Percentiles rank a stretch among this genome's conserved stretches.
Evolutionary conservation across 2,329 filamentous ascomycete genomes (phyloP).

Genomic region (Diplodia sapinea): DNA sequence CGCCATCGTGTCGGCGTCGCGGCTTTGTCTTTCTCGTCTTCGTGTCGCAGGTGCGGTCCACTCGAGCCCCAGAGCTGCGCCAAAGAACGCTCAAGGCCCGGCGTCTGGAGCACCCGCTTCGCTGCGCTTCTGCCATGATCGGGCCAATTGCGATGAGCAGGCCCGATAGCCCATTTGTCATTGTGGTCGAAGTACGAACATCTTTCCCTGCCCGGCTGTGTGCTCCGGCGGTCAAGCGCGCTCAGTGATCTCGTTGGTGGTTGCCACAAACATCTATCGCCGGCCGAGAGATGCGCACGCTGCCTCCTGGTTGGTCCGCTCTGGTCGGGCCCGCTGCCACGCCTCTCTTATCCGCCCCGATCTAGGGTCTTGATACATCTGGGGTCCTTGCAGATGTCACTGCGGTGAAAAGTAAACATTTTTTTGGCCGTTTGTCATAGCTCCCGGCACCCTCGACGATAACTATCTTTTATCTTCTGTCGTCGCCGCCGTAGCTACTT

Average conservation of each 20-base stretch:
- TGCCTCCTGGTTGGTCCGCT: slow-evolving; percentile 7
- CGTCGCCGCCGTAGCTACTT: slow-evolving; percentile 5
- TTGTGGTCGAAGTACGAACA: background rate
- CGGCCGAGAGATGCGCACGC: background rate
- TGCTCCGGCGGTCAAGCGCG: slow-evolving; percentile 9
- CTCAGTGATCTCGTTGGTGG: slow-evolving; percentile 1
- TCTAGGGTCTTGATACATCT: slow-evolving; percentile 19
- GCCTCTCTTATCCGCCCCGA: background rate
- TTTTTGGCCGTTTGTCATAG: slow-evolving; percentile 27
- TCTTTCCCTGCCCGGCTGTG: slow-evolving; percentile 13
- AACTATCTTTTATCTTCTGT: slow-evolving; percentile 22
- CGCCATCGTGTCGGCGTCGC: background rate
- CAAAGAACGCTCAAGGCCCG: background rate
- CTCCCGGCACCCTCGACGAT: slow-evolving; percentile 4
- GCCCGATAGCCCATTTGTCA: slow-evolving; percentile 28
- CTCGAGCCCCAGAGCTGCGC: slow-evolving; percentile 5
- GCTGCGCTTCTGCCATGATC: slow-evolving; percentile 8
- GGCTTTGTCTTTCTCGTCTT: background rate
- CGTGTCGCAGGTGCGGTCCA: slow-evolving; percentile 19
- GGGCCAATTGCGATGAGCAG: slow-evolving; percentile 17
- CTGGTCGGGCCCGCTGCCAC: background rate
- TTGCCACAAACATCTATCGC: background rate
- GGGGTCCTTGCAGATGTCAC: slow-evolving; percentile 24
- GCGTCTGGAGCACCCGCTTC: slow-evolving; percentile 1
- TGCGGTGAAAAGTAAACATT: slow-evolving; percentile 19